Base-by-base conservation (phyloP, 768 basidiomycete species). In the Pleurotus eryngii region DNA sequence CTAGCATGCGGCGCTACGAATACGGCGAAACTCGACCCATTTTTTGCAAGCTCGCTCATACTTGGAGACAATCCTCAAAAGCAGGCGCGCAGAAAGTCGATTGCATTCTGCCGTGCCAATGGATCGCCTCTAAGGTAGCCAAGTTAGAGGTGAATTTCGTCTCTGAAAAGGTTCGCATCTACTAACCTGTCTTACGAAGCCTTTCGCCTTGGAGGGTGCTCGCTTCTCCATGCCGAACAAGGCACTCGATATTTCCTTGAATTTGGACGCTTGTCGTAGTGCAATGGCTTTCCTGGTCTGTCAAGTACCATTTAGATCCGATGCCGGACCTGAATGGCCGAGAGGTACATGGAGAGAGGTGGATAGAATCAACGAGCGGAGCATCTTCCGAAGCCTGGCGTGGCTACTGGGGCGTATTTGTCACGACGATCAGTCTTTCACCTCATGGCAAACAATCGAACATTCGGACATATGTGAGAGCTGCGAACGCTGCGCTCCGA, bases 331-430 rank as follows among this genome's bases (percentile, higher is more conserved):
- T 1, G 88, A 93, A 64, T 98, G 95, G 95, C 83, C 89, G 4
- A 76, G 75, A 27, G 84, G 80, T 11, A 59, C 64, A 4, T 97
- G 92, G 92, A 74, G 72, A 42, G 89, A 93, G 63, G 84, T 98
- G 45, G 92, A 96, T 69, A 88, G 90, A 62, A 76, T 92, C 7
- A 88, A 95, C 63, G 92, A 96, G 66, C 86, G 94, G 3, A 75
- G 81, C 9, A 87, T 85, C 1, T 96, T 95, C 77, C 84, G 83
- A 59, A 77, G 86, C 4, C 67, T 96, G 14, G 89, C 93, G 2
- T 98, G 95, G 95, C 72, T 97, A 17, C 74, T 92, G 20, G 91
- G 95, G 66, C 84, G 92, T 49, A 80, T 95, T 59, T 85, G 90
- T 11, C 82, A 86, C 57, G 82, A 93, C 57, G 82, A 88, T 20